phyloP scores from a whole-genome alignment of 1,284 basidiomycete species.

The Clitocybe nebularis region DNA sequence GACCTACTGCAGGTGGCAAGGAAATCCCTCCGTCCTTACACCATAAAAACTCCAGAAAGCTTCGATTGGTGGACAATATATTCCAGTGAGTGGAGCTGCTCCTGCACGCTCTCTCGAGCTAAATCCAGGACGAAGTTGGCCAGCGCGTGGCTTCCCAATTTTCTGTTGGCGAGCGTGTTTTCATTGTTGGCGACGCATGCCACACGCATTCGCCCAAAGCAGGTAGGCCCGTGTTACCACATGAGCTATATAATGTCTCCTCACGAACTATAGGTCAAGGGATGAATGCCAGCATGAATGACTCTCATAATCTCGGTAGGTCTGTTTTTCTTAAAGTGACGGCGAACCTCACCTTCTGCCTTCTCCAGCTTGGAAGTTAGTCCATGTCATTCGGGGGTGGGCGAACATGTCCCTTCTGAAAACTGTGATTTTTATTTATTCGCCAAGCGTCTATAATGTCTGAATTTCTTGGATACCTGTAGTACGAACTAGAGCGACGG shows the following conservation, averaged over 20 bases:
- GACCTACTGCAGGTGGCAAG: conserved; percentile 57
- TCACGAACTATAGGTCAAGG: conserved; percentile 44
- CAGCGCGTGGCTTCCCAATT: conserved; percentile 74
- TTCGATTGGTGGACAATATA: conserved; percentile 85
- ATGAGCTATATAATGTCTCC: not conserved
- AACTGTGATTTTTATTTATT: conserved; percentile 47
- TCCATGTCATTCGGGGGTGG: conserved; percentile 69
- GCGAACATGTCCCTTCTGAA: conserved; percentile 62
- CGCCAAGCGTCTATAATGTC: not conserved
- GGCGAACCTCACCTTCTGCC: not conserved
- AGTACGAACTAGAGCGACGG: conserved; percentile 72
- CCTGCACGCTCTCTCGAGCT: not conserved
- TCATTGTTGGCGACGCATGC: conserved; percentile 80
- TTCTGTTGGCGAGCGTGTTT: conserved; percentile 65
- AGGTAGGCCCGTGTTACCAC: conserved; percentile 30
- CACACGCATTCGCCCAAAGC: conserved; percentile 84
- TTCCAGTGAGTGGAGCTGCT: conserved; percentile 41
- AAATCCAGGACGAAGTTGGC: conserved; percentile 39
- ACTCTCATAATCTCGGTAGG: conserved; percentile 71
- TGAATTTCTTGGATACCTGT: not conserved
- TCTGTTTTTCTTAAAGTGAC: not conserved
- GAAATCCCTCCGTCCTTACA: conserved; percentile 67
- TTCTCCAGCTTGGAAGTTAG: conserved; percentile 67
- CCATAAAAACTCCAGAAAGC: conserved; percentile 48
- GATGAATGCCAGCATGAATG: conserved; percentile 83